Evolutionary conservation across 1,284 basidiomycete species (phyloP), one percentile per base, ranked within the genome.

Genomic region (Ustilago xerochloae): DNA sequence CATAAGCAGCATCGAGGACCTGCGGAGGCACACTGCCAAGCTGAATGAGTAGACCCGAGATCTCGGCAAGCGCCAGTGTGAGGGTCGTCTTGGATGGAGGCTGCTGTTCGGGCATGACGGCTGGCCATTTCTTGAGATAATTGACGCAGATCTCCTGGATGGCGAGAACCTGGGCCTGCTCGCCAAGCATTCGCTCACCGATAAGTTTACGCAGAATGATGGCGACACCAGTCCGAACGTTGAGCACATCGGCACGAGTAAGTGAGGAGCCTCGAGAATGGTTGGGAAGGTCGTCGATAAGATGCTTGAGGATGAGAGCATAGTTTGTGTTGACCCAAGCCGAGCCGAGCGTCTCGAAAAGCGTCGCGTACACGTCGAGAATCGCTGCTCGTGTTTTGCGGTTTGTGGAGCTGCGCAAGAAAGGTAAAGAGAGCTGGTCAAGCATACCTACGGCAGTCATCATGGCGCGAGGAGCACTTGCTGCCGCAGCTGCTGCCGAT

Each of bases 51-150:
- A 99, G 85, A 3, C 91, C 93, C 0, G 93, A 90, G 18, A 93
- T 90, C 84, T 97, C 95, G 50, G 91, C 88, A 13, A 99, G 87
- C 1, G 90, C 91, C 20, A 96, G 88, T 1, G 91, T 88, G 10
- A 98, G 87, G 1, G 92, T 89, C 1, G 89, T 85, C 22, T 93
- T 89, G 57, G 86, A 87, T 0, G 94, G 93, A 0, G 91, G 89
- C 22, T 87, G 87, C 70, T 93, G 90, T 5, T 93, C 93, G 2
- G 93, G 94, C 88, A 97, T 91, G 82, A 96, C 89, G 0, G 93
- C 91, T 0, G 94, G 94, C 93, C 94, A 99, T 63, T 92, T 89
- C 81, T 92, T 93, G 57, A 97, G 87, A 80, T 94, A 97, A 6
- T 88, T 87, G 51, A 88, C 90, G 0, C 92, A 90, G 48, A 97